Evolutionary conservation across 2,329 filamentous ascomycete species (phyloP).

Genomic region (Sclerotiophoma versabilis): DNA sequence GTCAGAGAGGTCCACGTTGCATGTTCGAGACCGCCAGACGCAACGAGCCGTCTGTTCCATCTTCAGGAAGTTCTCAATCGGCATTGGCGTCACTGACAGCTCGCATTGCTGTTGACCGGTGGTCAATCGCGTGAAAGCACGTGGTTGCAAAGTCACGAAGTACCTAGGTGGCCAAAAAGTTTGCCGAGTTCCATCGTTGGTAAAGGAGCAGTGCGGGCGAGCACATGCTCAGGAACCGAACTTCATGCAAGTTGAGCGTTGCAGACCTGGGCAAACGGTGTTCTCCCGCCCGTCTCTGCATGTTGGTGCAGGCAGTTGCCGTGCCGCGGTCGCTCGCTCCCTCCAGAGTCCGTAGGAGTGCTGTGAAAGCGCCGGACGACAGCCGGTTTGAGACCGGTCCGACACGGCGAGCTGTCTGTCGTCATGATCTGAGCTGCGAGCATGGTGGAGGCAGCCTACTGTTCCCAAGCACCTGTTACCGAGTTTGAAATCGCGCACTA

Average conservation of each 20-base stretch:
- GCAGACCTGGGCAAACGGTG: conserved; percentile 26
- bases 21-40: conserved; percentile 29
- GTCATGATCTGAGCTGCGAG: conserved; percentile 41
- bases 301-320: conserved; percentile 27
- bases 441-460: conserved; percentile 21
- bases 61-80: conserved; percentile 1
- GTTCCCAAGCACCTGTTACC: conserved; percentile 39
- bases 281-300: conserved; percentile 39
- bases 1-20: conserved; percentile 35
- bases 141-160: conserved; percentile 1
- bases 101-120: conserved; percentile 6
- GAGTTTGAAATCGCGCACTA: conserved; percentile 30
- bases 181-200: neutral
- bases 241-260: conserved; percentile 38
- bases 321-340: conserved; percentile 30
- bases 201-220: conserved; percentile 11
- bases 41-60: conserved; percentile 16
- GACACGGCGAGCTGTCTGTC: conserved; percentile 30
- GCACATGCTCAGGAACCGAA: conserved; percentile 33
- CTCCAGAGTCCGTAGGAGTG: conserved; percentile 15
- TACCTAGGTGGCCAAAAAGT: conserved; percentile 5
- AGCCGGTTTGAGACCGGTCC: conserved; percentile 34
- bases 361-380: conserved; percentile 16
- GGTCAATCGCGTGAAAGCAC: neutral
- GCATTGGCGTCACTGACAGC: neutral